These are phyloP conservation scores for Ustilago vetiveriae DNA, from an alignment of 1,284 basidiomycete species.

Conservation along the genomic window DNA sequence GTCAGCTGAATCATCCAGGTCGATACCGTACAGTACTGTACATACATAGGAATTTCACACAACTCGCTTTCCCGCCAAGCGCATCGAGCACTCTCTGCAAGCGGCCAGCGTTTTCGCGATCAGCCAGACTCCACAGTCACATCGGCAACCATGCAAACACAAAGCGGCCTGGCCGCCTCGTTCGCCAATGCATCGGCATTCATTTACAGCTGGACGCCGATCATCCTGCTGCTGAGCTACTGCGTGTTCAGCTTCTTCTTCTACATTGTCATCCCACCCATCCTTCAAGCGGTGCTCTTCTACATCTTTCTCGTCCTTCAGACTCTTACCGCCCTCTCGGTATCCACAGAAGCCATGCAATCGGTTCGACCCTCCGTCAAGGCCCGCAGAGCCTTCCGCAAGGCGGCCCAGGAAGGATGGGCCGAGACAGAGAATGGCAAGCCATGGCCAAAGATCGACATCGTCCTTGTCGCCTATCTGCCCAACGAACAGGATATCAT, in stretches of 20 bases:
- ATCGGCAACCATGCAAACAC: background rate
- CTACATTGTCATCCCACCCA: conserved; percentile 52
- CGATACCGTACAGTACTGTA: no score
- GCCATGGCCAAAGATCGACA: conserved; percentile 54
- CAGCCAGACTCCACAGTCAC: no score
- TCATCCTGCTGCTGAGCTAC: conserved; percentile 45
- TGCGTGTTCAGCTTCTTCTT: conserved; percentile 46
- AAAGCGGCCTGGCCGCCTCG: conserved; percentile 12
- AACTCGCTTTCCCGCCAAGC: no score
- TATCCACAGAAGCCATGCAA: conserved; percentile 56
- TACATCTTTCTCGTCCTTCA: conserved; percentile 50
- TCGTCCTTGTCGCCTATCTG: conserved; percentile 59
- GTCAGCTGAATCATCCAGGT: no score
- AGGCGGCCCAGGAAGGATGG: conserved; percentile 49
- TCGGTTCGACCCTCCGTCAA: conserved; percentile 51
- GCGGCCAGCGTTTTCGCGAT: no score
- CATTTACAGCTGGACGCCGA: conserved; percentile 51
- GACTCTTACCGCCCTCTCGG: conserved; percentile 51
- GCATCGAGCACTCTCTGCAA: no score
- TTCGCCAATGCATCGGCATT: conserved; percentile 43
- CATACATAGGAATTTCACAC: no score
- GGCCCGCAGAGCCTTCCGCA: conserved; percentile 45
- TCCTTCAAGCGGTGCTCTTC: conserved; percentile 51
- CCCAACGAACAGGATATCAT: conserved; percentile 63
- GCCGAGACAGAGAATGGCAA: conserved; percentile 44